Evolutionary conservation across 2,329 filamentous ascomycete species (phyloP), one percentile per base, ranked within the genome.

Genomic region (Pseudogymnoascus sp.): DNA sequence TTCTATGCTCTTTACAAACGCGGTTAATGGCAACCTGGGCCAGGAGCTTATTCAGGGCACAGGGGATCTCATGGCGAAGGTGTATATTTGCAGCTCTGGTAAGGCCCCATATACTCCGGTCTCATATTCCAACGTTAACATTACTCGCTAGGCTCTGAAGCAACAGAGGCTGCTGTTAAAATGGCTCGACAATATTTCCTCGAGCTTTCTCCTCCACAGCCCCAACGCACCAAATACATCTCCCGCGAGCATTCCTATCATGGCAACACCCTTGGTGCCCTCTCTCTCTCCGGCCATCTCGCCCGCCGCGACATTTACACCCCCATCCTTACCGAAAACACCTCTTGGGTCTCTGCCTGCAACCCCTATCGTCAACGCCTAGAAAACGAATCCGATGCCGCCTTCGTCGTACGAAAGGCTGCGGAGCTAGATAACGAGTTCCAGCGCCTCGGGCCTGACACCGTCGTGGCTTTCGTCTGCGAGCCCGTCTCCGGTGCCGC

Each of bases 401-500:
- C 77, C 0, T 89, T 87, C 64, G 82, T 88, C 5, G 69, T 72
- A 1, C 76, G 82, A 29, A 81, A 88, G 39, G 81, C 80, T 5
- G 73, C 78, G 9, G 86, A 90, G 69, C 74, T 90, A 1, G 85
- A 88, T 18, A 75, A 75, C 1, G 82, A 85, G 64, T 88, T 90
- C 68, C 73, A 80, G 62, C 72, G 78, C 12, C 72, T 88, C 0
- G 87, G 85, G 0, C 81, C 86, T 0, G 75, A 82, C 0, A 88
- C 77, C 0, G 86, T 90, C 2, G 82, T 81, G 58, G 87, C 82
- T 1, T 88, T 90, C 65, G 77, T 90, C 37, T 81, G 81, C 1
- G 87, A 90, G 69, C 84, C 87, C 0, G 78, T 90, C 3, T 84
- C 87, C 59, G 87, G 88, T 2, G 85, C 87, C 5, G 82, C 87